A percentile compares a stretch with the other conserved stretches of the same genome.
phyloP scores from a whole-genome alignment of 768 basidiomycete species.

The Auricularia cornea region DNA sequence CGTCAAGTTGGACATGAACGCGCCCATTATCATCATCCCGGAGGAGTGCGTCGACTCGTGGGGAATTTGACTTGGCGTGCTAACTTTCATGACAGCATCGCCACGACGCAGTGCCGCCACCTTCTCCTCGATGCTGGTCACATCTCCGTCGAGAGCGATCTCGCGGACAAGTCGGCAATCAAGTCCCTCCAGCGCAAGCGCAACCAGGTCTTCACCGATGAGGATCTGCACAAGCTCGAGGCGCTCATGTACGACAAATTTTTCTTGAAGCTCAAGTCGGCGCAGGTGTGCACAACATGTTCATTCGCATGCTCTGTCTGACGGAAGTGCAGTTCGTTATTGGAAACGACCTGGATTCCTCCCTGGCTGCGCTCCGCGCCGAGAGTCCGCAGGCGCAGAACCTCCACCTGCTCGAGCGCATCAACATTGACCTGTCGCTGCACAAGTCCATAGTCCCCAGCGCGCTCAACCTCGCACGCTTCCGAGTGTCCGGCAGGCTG shows the following conservation, averaged over 20 bases:
- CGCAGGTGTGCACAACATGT: constrained; percentile 56
- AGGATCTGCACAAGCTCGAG: constrained; percentile 79
- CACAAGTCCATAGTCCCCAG: constrained; percentile 90
- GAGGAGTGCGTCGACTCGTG: constrained; percentile 57
- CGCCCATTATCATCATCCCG: constrained; percentile 93
- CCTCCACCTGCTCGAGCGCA: constrained; percentile 85
- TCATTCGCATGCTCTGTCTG: neutral
- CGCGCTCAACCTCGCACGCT: constrained; percentile 69
- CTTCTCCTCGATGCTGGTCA: constrained; percentile 94
- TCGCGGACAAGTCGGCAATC: constrained; percentile 76
- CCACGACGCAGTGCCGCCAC: constrained; percentile 68
- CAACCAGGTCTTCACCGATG: constrained; percentile 74
- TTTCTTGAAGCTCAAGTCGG: constrained; percentile 70
- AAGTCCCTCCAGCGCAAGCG: constrained; percentile 74
- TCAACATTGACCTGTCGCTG: constrained; percentile 80
- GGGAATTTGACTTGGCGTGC: neutral
- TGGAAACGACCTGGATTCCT: constrained; percentile 73
- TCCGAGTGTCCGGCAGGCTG: constrained; percentile 85
- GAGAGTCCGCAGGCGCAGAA: constrained; percentile 37
- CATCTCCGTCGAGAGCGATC: constrained; percentile 84
- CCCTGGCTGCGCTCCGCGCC: constrained; percentile 66
- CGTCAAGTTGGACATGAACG: constrained; percentile 92
- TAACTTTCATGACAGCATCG: constrained; percentile 44
- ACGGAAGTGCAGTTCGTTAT: constrained; percentile 63
- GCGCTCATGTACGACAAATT: constrained; percentile 94